Evolutionary conservation across 2,329 filamentous ascomycete genomes (phyloP).

Genomic region (Sclerotinia nivalis): DNA sequence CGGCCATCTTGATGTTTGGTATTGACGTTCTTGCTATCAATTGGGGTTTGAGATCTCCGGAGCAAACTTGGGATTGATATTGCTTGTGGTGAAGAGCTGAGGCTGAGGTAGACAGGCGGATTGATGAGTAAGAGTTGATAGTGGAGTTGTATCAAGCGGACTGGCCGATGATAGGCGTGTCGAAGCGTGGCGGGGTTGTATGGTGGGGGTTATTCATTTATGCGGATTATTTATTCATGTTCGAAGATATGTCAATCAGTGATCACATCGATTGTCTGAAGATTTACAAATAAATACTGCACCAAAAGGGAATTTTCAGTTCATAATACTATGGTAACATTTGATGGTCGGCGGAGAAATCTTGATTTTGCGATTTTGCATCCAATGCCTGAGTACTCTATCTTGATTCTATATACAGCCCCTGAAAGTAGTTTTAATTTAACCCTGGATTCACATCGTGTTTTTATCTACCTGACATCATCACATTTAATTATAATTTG

Average conservation of each 20-base stretch:
- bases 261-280: background rate
- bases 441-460: background rate
- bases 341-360: background rate
- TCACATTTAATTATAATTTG: background rate
- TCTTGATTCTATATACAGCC: background rate
- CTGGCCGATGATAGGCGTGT: slow-evolving; percentile 15
- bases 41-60: background rate
- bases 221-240: background rate
- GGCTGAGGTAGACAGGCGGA: background rate
- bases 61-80: background rate
- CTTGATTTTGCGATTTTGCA: background rate
- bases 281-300: background rate
- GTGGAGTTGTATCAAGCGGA: slow-evolving; percentile 4
- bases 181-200: slow-evolving; percentile 2
- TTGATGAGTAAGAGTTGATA: slow-evolving; percentile 11
- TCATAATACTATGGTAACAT: background rate
- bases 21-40: background rate
- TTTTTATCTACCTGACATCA: background rate
- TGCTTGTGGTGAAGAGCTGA: background rate
- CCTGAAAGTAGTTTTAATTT: background rate
- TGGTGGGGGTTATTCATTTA: background rate
- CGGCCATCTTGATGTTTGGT: background rate
- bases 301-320: too few species aligned
- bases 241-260: background rate
- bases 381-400: background rate